A percentile compares a stretch with the other conserved stretches of the same genome.
These are phyloP conservation scores for Fraxinus floribunda DNA, from an alignment of 305 asterid genomes.

Conservation along the genomic window DNA sequence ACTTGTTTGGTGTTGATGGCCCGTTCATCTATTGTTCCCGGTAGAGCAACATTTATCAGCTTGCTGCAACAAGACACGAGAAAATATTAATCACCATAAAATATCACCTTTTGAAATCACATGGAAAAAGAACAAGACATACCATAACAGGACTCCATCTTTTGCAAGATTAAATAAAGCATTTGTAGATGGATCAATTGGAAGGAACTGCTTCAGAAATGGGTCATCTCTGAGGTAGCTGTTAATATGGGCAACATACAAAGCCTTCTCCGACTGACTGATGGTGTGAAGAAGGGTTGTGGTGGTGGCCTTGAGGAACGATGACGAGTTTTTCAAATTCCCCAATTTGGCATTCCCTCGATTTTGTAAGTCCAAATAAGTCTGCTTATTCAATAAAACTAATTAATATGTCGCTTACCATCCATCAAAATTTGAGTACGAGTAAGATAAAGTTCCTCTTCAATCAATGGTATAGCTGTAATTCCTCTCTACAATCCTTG, in stretches of 20 bases:
- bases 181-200: conserved; percentile 66
- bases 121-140: conserved; percentile 21
- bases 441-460: conserved; percentile 14
- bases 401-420: conserved; percentile 23
- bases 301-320: conserved; percentile 83
- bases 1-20: conserved; percentile 82
- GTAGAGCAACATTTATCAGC: conserved; percentile 96
- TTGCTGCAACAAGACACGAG: conserved; percentile 50
- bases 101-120: conserved; percentile 19
- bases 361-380: conserved; percentile 69
- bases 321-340: conserved; percentile 54
- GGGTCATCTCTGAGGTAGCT: conserved; percentile 96
- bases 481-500: background rate
- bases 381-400: conserved; percentile 47
- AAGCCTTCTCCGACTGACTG: conserved; percentile 75
- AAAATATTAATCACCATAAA: conserved; percentile 5
- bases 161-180: conserved; percentile 82
- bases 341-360: conserved; percentile 62
- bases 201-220: conserved; percentile 86
- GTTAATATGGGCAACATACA: conserved; percentile 90
- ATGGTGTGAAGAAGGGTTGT: conserved; percentile 91
- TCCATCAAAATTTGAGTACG: conserved; percentile 13
- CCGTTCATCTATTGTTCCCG: conserved; percentile 86
- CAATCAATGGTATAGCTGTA: background rate
- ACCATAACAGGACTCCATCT: conserved; percentile 96